phyloP scores from a whole-genome alignment of 2,329 filamentous ascomycete species.

The Fusarium duplospermum region DNA sequence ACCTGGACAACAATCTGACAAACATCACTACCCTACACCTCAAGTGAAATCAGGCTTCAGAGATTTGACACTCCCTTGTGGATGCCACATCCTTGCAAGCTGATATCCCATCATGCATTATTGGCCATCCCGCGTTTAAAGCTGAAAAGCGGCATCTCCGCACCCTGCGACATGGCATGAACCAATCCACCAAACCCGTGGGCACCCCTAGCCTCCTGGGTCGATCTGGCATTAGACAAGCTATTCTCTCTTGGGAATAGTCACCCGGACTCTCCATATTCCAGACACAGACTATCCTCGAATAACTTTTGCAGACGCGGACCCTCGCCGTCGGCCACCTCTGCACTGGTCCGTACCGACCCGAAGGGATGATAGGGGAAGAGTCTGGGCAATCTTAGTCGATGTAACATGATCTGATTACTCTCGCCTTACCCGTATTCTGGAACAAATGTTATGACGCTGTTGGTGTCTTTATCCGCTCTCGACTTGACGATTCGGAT shows the following conservation, averaged over 20 bases:
- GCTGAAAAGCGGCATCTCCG: neutral
- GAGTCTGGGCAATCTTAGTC: constrained; percentile 22
- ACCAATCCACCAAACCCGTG: neutral
- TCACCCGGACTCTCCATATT: neutral
- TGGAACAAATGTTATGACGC: neutral
- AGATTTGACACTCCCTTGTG: neutral
- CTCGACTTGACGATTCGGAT: neutral
- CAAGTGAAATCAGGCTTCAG: neutral
- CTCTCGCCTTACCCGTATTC: neutral
- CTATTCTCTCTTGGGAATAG: neutral
- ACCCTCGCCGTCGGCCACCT: constrained; percentile 43
- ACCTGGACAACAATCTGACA: neutral
- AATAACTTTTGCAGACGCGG: constrained; percentile 38
- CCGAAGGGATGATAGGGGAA: constrained; percentile 43
- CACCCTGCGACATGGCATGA: neutral
- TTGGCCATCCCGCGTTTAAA: neutral
- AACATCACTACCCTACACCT: neutral
- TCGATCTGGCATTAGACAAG: neutral
- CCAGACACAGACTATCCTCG: constrained; percentile 8
- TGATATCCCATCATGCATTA: neutral
- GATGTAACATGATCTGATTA: neutral
- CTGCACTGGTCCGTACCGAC: constrained; percentile 27
- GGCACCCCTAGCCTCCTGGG: neutral
- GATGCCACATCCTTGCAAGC: neutral
- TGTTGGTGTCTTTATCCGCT: neutral